A percentile compares a stretch with the other conserved stretches of the same genome.
Conservation (phyloP, 2,329 filamentous ascomycete genomes). For the Diaporthe aspalathi region DNA sequence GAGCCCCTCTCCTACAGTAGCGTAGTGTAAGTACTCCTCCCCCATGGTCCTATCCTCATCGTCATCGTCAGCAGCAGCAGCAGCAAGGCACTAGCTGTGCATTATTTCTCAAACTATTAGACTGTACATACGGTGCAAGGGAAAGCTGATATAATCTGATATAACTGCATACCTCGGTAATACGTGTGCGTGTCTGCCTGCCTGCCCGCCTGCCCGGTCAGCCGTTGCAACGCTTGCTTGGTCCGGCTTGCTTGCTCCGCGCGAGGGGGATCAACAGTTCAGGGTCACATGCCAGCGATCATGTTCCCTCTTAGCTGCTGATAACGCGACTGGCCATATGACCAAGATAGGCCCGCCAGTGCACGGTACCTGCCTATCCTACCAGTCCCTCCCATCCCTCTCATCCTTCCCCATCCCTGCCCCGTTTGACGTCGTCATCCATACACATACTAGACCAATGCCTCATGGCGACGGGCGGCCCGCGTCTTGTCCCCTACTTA, state of each 20-base stretch:
- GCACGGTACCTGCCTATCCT: not conserved
- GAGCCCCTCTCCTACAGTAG: no score
- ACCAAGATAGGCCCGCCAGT: constrained; percentile 20
- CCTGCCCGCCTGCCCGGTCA: not conserved
- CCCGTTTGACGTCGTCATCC: constrained; percentile 25
- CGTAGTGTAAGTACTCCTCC: no score
- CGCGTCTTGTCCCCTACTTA: not conserved
- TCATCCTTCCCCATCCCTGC: constrained; percentile 15
- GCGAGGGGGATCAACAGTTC: constrained; percentile 4
- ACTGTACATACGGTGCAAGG: no score
- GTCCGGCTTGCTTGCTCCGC: not conserved
- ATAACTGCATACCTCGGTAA: no score
- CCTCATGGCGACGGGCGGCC: constrained; percentile 12
- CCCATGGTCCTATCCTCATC: not conserved
- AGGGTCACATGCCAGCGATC: constrained; percentile 5
- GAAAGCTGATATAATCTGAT: no score
- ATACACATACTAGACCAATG: constrained; percentile 16
- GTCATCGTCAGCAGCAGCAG: not conserved
- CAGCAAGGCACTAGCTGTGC: not conserved
- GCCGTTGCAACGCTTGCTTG: not conserved
- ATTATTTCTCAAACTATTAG: no score
- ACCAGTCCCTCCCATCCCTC: not conserved
- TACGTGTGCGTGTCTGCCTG: not conserved
- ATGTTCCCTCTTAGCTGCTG: constrained; percentile 19
- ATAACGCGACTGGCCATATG: constrained; percentile 8